These are phyloP conservation scores for Rhizophagus sp. DNA, from an alignment of 192 early-diverging fungal species.

Conservation along the genomic window DNA sequence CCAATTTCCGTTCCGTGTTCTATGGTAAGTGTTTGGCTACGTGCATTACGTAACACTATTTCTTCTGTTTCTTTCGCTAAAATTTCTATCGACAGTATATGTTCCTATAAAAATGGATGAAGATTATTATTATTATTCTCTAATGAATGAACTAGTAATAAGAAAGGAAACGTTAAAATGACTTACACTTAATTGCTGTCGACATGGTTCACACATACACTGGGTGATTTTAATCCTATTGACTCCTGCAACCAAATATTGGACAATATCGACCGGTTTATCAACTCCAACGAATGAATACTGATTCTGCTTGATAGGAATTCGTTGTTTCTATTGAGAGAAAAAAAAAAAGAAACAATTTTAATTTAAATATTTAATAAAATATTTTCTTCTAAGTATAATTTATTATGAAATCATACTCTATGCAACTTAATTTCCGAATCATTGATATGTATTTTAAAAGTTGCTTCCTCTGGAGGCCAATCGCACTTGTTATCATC, in stretches of 20 bases:
- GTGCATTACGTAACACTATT: neutral
- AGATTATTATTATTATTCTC: neutral
- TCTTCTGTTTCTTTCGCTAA: neutral
- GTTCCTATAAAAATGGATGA: neutral
- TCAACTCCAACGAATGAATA: constrained; percentile 1
- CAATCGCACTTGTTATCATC: neutral
- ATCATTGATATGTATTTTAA: neutral
- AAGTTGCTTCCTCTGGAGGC: neutral
- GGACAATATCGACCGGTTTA: neutral
- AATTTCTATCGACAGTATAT: neutral
- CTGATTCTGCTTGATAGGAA: neutral
- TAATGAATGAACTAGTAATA: neutral
- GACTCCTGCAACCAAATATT: neutral
- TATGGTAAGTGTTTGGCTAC: neutral
- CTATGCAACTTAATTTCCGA: neutral
- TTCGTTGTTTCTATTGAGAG: neutral
- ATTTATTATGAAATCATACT: neutral
- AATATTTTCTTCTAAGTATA: neutral
- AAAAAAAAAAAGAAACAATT: neutral
- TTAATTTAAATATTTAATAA: neutral
- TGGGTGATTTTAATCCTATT: neutral
- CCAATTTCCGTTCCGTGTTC: neutral
- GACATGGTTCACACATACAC: neutral
- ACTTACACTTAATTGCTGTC: neutral
- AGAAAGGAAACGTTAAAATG: neutral